Conservation (phyloP, 805 yeast genomes). For the Kuraishia hungarica region DNA sequence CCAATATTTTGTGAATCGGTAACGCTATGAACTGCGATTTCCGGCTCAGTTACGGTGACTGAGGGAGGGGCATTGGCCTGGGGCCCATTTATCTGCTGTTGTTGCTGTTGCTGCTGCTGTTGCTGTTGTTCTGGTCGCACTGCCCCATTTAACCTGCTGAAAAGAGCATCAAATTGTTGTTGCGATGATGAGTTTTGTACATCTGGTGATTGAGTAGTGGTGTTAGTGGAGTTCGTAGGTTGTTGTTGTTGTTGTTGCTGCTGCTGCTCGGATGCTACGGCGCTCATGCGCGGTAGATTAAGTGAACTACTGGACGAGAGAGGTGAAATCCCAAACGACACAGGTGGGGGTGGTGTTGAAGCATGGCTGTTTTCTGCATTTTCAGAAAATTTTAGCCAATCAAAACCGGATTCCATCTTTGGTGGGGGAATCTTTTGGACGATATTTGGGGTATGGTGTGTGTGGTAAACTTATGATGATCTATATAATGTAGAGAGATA, state of each 20-base stretch:
- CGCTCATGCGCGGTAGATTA: background rate
- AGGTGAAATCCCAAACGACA: slow-evolving; percentile 33
- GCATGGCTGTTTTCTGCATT: background rate
- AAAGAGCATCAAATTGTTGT: slow-evolving; percentile 14
- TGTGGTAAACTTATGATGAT: too few species aligned
- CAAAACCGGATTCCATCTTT: slow-evolving; percentile 34
- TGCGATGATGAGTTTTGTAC: slow-evolving; percentile 3
- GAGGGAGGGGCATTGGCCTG: background rate
- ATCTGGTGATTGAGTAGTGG: background rate
- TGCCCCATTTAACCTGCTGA: slow-evolving; percentile 10
- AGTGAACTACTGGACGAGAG: background rate
- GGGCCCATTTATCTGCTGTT: too few species aligned
- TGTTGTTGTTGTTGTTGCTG: too few species aligned
- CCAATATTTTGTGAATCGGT: background rate
- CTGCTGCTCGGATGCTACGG: background rate
- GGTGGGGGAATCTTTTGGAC: background rate
- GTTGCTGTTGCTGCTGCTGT: too few species aligned
- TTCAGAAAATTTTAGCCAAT: slow-evolving; percentile 42
- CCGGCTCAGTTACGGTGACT: background rate
- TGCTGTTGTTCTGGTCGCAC: background rate
- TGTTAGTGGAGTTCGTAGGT: too few species aligned
- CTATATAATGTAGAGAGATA: background rate
- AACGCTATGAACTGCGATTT: background rate
- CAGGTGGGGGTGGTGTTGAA: slow-evolving; percentile 36
- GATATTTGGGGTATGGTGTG: background rate